Evolutionary conservation across 2,329 filamentous ascomycete species (phyloP), one percentile per base, ranked within the genome.

Genomic region (Aaosphaeria arxii): DNA sequence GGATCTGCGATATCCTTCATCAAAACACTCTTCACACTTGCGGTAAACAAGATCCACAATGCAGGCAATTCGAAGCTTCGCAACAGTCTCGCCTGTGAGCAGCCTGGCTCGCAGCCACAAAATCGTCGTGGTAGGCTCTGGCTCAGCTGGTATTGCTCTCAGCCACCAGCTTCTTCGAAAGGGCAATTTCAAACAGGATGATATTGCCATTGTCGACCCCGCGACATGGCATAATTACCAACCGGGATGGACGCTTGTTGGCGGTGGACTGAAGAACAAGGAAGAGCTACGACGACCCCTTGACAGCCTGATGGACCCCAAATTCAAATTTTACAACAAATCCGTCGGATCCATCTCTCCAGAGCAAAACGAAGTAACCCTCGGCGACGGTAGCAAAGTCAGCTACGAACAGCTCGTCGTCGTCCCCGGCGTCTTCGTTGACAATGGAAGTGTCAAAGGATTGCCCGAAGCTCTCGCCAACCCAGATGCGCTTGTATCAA

Each of bases 211-310:
- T 29, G 70, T 87, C 40, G 84, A 87, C 53, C 84, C 84, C 0
- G 76, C 84, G 1, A 62, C 70, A 54, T 84, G 77, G 74, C 84
- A 87, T 61, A 76, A 87, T 69, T 87, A 86, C 63, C 84, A 87
- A 64, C 83, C 84, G 1, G 84, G 84, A 46, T 87, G 84, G 84
- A 87, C 85, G 2, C 73, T 87, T 1, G 84, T 87, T 2, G 84
- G 84, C 40, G 83, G 81, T 36, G 84, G 84, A 4, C 73, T 87
- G 36, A 86, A 86, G 67, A 77, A 73, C 42, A 84, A 83, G 61
- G 72, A 84, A 53, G 77, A 84, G 28, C 68, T 87, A 47, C 76
- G 77, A 42, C 67, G 71, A 47, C 78, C 77, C 1, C 61, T 86
- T 36, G 57, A 70, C 4, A 69, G 69, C 42, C 62, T 87, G 43